Evolutionary conservation across 345 rosid genomes (phyloP), one percentile per base, ranked within the genome.

Genomic region (Bretschneidera sinensis): DNA sequence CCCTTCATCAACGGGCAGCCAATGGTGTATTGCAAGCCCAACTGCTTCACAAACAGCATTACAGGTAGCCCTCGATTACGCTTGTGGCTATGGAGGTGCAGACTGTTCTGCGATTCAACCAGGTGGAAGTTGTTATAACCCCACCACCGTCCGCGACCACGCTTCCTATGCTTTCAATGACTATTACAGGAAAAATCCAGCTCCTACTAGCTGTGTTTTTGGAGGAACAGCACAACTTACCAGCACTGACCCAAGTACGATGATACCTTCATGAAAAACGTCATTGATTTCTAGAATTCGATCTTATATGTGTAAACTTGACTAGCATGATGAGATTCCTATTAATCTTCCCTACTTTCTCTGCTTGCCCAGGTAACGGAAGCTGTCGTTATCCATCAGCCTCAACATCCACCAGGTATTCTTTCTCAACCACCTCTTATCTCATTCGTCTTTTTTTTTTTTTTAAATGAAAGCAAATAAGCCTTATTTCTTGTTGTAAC

Each of bases 51-150:
- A 77, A 43, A 94, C 97, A 43, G 82, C 95, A 51, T 72, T 90
- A 54, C 99, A 94, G 66, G 99, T 94, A 45, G 97, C 99, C 58
- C 76, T 94, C 52, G 99, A 94, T 74, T 94, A 90, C 18, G 97
- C 97, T 24, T 94, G 99, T 25, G 97, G 99, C 39, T 90, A 82
- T 43, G 97, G 96, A 51, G 97, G 97, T 43, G 83, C 99, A 43
- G 99, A 90, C 67, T 94, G 99, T 76, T 82, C 95, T 0, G 67
- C 85, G 23, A 60, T 90, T 72, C 97, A 90, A 76, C 55, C 78
- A 6, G 92, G 89, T 51, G 92, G 59, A 57, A 76, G 76, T 67
- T 94, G 99, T 60, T 88, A 82, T 65, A 81, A 95, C 22, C 98
- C 98, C 4, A 85, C 65, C 71, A 85, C 85, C 6, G 0, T 85